Base-by-base conservation (phyloP, 805 yeast genomes). In the Candida succiphila region DNA sequence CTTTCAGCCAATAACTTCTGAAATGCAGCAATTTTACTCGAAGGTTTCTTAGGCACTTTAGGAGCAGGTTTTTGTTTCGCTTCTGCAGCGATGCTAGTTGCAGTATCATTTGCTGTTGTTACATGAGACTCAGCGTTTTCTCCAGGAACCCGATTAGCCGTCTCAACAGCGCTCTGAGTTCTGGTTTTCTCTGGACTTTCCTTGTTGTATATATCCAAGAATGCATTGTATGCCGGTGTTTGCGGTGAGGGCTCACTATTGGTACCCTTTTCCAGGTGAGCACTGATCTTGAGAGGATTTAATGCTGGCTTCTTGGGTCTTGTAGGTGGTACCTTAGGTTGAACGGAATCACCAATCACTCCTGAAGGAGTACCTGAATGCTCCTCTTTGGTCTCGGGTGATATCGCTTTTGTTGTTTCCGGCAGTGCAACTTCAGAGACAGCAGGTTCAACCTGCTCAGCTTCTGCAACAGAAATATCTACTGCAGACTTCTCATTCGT, bases 1-100 rank as follows among this genome's bases (percentile, higher is more conserved):
- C 65, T 68, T 39, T 65, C 63, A 32, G 70, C 71, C 35, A 82
- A 61, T 80, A 79, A 74, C 46, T 79, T 81, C 48, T 82, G 94
- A 52, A 82, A 82, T 0, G 87, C 87, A 1, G 88, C 87, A 38
- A 82, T 82, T 40, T 68, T 79, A 1, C 86, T 76, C 0, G 89
- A 80, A 14, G 85, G 75, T 44, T 82, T 82, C 46, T 80, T 80
- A 3, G 89, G 89, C 17, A 76, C 76, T 21, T 75, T 78, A 5
- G 86, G 86, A 12, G 85, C 72, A 2, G 63, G 60, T 25, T 48
- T 56, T 23, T 44, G 50, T 12, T 8, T 10, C 5, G 33, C 15
- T 26, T 15, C 22, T 34, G 24, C 4, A 8, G 23, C 23, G 7
- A 21, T 7, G 10, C 23, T 21, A 10, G 23, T 8, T 8, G 23